phyloP scores from a whole-genome alignment of 192 early-diverging fungal species.

The Allomyces macrogynus region DNA sequence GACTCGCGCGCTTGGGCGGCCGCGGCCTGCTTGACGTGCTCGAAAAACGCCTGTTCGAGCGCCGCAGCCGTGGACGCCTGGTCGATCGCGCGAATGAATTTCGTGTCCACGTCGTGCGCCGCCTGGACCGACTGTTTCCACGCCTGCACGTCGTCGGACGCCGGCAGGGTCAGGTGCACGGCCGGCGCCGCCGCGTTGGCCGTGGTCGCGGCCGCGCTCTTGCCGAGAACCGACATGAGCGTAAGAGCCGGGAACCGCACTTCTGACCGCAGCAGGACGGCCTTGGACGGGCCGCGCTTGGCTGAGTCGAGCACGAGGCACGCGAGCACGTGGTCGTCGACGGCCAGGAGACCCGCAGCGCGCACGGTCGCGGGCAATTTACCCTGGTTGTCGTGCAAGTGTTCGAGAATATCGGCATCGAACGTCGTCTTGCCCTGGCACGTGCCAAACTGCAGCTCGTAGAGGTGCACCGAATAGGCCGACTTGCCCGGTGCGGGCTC shows the following conservation, averaged over 20 bases:
- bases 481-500: not conserved
- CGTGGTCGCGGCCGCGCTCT: not conserved
- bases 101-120: not conserved
- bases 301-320: not conserved
- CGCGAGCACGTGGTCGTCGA: not conserved
- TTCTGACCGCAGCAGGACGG: not conserved
- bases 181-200: not conserved
- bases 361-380: no score
- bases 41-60: not conserved
- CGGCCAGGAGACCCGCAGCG: not conserved
- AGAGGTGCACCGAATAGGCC: not conserved
- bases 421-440: not conserved
- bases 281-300: not conserved
- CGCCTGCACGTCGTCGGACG: not conserved
- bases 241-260: not conserved
- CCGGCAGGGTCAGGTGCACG: not conserved
- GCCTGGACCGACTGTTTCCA: not conserved
- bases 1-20: not conserved
- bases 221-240: not conserved
- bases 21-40: not conserved
- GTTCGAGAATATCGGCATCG: not conserved
- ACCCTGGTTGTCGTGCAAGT: not conserved
- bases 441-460: not conserved
- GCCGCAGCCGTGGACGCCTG: not conserved
- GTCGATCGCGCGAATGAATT: not conserved